Conservation (phyloP, 1,284 basidiomycete genomes). For the Fomitopsis palustris region DNA sequence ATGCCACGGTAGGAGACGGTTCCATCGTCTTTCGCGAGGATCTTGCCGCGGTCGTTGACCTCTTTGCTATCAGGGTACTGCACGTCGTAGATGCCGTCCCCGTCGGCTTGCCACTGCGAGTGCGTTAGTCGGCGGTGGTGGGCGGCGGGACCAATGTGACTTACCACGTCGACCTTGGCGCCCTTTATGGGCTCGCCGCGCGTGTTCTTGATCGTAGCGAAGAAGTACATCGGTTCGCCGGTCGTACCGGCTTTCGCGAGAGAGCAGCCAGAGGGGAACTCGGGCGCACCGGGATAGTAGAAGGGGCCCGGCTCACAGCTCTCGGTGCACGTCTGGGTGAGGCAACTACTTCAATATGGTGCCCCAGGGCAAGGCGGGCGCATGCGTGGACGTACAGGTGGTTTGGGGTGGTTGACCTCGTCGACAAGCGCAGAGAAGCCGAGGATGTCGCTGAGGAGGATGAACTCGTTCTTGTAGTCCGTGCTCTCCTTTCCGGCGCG, state of each 20-base stretch:
- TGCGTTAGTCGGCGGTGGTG: background rate
- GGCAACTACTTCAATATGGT: background rate
- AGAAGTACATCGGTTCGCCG: constrained; percentile 35
- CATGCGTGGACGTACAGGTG: constrained; percentile 20
- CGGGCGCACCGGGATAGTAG: constrained; percentile 34
- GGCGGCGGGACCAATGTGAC: constrained; percentile 4
- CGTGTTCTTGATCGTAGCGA: constrained; percentile 32
- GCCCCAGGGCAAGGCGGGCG: background rate
- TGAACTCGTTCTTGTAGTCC: constrained; percentile 38
- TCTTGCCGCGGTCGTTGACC: constrained; percentile 35
- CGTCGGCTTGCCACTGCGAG: constrained; percentile 39
- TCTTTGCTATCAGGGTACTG: constrained; percentile 33
- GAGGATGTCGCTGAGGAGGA: constrained; percentile 38
- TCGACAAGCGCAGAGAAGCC: constrained; percentile 39
- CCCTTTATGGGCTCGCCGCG: constrained; percentile 32
- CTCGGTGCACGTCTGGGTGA: constrained; percentile 32
- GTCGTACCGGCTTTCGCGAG: constrained; percentile 29
- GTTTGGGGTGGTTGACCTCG: constrained; percentile 36
- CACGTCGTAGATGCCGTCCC: constrained; percentile 38
- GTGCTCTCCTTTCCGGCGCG: constrained; percentile 36
- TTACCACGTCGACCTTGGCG: constrained; percentile 35
- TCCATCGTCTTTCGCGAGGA: constrained; percentile 33
- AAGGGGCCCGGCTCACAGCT: constrained; percentile 39
- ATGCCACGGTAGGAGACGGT: constrained; percentile 35
- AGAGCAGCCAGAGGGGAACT: constrained; percentile 33